These are phyloP conservation scores for Didymella exigua DNA, from an alignment of 2,329 filamentous ascomycete genomes.

Conservation along the genomic window DNA sequence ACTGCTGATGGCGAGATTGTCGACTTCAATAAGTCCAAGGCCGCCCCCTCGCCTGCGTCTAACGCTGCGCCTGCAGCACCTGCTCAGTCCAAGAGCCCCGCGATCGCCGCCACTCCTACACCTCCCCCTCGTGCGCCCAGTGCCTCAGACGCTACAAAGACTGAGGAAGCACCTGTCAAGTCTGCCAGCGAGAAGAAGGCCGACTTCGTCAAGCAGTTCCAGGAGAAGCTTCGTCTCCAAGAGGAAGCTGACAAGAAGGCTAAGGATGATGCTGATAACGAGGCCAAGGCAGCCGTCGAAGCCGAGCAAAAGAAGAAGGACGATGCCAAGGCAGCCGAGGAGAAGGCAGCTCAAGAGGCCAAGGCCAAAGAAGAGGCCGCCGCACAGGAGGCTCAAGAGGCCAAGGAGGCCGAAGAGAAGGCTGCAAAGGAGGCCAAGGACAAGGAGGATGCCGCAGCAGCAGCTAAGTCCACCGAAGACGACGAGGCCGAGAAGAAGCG, in stretches of 20 bases:
- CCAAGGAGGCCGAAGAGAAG: constrained; percentile 25
- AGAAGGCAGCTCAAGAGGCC: constrained; percentile 48
- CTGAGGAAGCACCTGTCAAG: constrained; percentile 70
- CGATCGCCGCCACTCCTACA: constrained; percentile 70
- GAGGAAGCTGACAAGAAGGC: constrained; percentile 65
- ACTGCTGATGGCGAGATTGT: constrained; percentile 79
- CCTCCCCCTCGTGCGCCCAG: constrained; percentile 75
- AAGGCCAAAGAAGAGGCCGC: constrained; percentile 59
- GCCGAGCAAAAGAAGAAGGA: constrained; percentile 60
- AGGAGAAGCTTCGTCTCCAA: constrained; percentile 54
- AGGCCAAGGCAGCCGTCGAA: constrained; percentile 51
- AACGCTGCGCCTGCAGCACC: constrained; percentile 51
- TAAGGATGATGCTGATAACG: constrained; percentile 49
- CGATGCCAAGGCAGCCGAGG: constrained; percentile 47
- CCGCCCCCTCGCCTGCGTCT: constrained; percentile 49
- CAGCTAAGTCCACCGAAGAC: constrained; percentile 51
- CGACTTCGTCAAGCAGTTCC: constrained; percentile 72
- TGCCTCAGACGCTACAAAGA: constrained; percentile 66
- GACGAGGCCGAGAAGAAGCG: constrained; percentile 45
- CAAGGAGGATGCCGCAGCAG: constrained; percentile 39
- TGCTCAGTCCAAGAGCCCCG: constrained; percentile 62
- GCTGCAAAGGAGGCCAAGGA: constrained; percentile 41
- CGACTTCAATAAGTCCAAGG: constrained; percentile 59
- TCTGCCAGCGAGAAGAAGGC: constrained; percentile 73
- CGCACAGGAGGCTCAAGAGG: constrained; percentile 47